Conservation (phyloP, 2,329 filamentous ascomycete genomes). For the Penicillium oxalicum region DNA sequence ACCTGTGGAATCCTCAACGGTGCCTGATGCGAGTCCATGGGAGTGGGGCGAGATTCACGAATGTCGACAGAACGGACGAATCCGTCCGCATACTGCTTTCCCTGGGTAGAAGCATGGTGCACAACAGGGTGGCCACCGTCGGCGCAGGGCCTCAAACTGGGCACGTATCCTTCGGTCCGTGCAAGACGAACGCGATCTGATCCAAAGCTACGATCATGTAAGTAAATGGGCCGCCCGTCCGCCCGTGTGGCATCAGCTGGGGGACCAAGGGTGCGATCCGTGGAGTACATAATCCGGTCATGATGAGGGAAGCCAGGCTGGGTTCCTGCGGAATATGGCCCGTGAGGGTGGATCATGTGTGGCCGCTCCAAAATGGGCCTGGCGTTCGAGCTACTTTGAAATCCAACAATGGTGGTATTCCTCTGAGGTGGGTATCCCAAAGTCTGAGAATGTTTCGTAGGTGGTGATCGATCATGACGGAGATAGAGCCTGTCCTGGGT, state of each 20-base stretch:
- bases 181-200: slow-evolving; percentile 6
- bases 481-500: slow-evolving; percentile 16
- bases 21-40: slow-evolving; percentile 16
- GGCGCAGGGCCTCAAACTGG: slow-evolving; percentile 14
- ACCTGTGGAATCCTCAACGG: slow-evolving; percentile 13
- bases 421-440: slow-evolving; percentile 16
- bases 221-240: slow-evolving; percentile 15
- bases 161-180: slow-evolving; percentile 10
- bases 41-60: slow-evolving; percentile 18
- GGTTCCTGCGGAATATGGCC: slow-evolving; percentile 10
- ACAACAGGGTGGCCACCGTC: slow-evolving; percentile 13
- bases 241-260: slow-evolving; percentile 10
- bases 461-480: slow-evolving; percentile 21
- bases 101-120: slow-evolving; percentile 17
- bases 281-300: slow-evolving; percentile 13
- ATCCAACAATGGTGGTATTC: slow-evolving; percentile 9
- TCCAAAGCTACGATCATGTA: slow-evolving; percentile 16
- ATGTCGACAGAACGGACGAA: slow-evolving; percentile 33
- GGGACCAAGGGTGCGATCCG: slow-evolving; percentile 17
- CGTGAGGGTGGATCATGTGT: slow-evolving; percentile 12
- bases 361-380: slow-evolving; percentile 16
- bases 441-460: slow-evolving; percentile 14
- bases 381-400: slow-evolving; percentile 13
- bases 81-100: slow-evolving; percentile 32
- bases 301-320: slow-evolving; percentile 12